Evolutionary conservation across 169 alveolate genomes (phyloP).

Genomic region (Babesia ovis): DNA sequence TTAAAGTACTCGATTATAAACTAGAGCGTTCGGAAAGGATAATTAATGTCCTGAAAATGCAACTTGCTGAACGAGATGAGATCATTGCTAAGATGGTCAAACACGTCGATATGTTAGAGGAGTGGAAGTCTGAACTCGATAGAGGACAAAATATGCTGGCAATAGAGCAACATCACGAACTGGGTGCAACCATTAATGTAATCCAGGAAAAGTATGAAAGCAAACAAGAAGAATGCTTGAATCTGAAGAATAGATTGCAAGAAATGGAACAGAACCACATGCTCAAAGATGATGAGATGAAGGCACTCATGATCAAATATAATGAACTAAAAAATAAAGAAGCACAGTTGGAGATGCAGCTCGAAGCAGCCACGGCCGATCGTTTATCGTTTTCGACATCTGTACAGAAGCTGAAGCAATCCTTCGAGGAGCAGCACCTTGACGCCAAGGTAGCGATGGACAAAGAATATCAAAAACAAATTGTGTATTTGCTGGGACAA

Average conservation of each 20-base stretch:
- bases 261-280: constrained; percentile 59
- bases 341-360: not conserved
- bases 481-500: constrained; percentile 25
- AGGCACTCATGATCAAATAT: not conserved
- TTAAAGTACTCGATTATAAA: not conserved
- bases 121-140: constrained; percentile 53
- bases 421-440: constrained; percentile 30
- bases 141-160: constrained; percentile 9
- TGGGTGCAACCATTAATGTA: not conserved
- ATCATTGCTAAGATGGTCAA: constrained; percentile 23
- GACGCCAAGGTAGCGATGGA: constrained; percentile 39
- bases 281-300: constrained; percentile 48
- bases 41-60: constrained; percentile 35
- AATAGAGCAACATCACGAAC: constrained; percentile 1
- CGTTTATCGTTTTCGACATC: constrained; percentile 25
- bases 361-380: constrained; percentile 33
- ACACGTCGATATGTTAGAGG: constrained; percentile 47
- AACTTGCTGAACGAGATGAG: constrained; percentile 42
- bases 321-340: not conserved
- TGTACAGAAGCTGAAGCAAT: constrained; percentile 28
- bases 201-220: constrained; percentile 6
- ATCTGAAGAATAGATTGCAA: constrained; percentile 2
- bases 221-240: constrained; percentile 14
- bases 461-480: constrained; percentile 48
- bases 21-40: constrained; percentile 18